Evolutionary conservation across 2,329 filamentous ascomycete species (phyloP), one percentile per base, ranked within the genome.

Genomic region (Coniochaeta prunicola): DNA sequence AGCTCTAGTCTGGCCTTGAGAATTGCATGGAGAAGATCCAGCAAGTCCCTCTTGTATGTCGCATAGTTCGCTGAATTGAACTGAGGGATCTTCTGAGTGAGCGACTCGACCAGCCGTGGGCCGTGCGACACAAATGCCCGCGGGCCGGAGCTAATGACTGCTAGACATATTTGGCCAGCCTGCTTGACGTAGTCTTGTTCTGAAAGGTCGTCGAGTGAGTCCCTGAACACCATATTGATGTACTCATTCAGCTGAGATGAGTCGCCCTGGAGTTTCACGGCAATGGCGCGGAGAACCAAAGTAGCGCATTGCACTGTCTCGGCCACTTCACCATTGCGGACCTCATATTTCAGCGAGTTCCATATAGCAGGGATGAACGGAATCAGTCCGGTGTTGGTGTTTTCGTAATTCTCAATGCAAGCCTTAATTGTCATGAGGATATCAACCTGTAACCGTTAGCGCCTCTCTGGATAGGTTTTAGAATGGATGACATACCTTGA

Each of bases 281-380:
- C 73, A 2, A 84, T 72, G 10, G 79, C 73, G 34, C 77, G 76
- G 57, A 86, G 76, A 3, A 82, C 80, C 53, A 79, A 78, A 17
- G 85, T 70, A 0, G 82, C 84, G 3, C 78, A 78, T 66, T 82
- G 79, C 15, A 85, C 80, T 0, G 77, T 78, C 61, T 85, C 83
- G 60, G 80, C 77, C 9, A 82, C 76, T 60, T 86, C 83, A 13
- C 83, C 83, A 58, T 85, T 84, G 34, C 83, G 79, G 13, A 85
- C 83, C 62, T 86, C 83, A 61, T 84, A 85, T 66, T 85, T 86
- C 53, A 86, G 77, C n/a, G 81, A 82, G 31, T 75, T 74, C 83
- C 83, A 86, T 53, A 84, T 77, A 50, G 78, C 75, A 56, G 77
- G 73, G 19, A 76, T 71, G 55, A 80, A 77, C 0, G 82, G 81